Base-by-base conservation (phyloP, 1,284 basidiomycete species). In the Pholiota adiposa region DNA sequence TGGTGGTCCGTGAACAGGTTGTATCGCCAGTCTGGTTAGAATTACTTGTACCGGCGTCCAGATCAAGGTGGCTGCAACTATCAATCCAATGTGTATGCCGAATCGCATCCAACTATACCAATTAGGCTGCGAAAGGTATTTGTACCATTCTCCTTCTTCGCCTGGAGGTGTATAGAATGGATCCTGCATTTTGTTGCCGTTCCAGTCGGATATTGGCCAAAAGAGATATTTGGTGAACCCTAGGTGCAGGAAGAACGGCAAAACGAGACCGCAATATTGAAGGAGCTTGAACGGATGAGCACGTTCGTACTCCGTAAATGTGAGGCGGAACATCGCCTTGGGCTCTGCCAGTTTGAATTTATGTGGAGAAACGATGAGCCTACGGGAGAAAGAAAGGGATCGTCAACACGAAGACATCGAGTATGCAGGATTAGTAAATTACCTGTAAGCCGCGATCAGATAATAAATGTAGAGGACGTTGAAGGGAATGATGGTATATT, bases 31-130 rank as follows among this genome's bases (percentile, higher is more conserved):
- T 16, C 60, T 57, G 6, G 63, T 64, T 9, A 59, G n/a, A 11
- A 64, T 53, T 7, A 61, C 63, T 51, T 64, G 60, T 19, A 61
- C 46, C 14, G 62, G 59, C n/a, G 55, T 83, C 83, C 56, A 44
- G 12, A 62, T 33, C n/a, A 44, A 7, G 4, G 54, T 43, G 23
- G 36, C 34, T 11, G 48, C 41, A 6, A 49, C 49, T 16, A 43
- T 41, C 27, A 59, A 27, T 8, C 52, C 19, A 14, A 54, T 43
- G 40, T 56, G 49, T 5, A 34, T 19, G 16, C 27, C 48, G 7
- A 53, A 11, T n/a, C 36, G 55, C 3, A 25, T 44, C 41, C 54
- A 49, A 14, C 46, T 44, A 6, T 27, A 33, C 57, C 57, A 59
- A 9, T 59, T 27, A 29, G 58, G 54, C 21, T 62, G 56, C 8